phyloP scores from a whole-genome alignment of 768 basidiomycete species.

The Tricholoma hemisulphureum region DNA sequence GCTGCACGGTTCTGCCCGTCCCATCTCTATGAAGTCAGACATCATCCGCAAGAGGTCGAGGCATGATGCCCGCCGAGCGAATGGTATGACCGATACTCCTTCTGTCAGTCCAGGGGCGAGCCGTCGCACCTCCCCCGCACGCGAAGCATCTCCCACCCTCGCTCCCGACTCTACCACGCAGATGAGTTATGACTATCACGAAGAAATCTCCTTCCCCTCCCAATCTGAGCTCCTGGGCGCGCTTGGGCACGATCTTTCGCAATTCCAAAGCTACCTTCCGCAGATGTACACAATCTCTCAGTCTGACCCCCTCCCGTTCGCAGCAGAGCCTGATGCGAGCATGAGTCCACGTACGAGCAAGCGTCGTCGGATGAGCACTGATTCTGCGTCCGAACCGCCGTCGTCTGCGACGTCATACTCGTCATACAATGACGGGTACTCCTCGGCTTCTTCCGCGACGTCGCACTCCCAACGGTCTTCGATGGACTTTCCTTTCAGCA shows the following conservation, averaged over 20 bases:
- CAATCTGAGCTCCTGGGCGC: slow-evolving; percentile 56
- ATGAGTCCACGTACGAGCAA: slow-evolving; percentile 56
- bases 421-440: slow-evolving; percentile 61
- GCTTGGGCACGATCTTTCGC: slow-evolving; percentile 34
- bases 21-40: slow-evolving; percentile 90
- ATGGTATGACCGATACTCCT: slow-evolving; percentile 60
- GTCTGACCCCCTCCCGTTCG: slow-evolving; percentile 55
- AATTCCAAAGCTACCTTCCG: slow-evolving; percentile 39
- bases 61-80: slow-evolving; percentile 67
- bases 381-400: slow-evolving; percentile 50
- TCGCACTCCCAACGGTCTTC: slow-evolving; percentile 61
- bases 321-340: slow-evolving; percentile 42
- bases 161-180: slow-evolving; percentile 70
- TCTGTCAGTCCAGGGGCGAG: slow-evolving; percentile 75
- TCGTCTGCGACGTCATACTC: slow-evolving; percentile 65
- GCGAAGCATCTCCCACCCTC: slow-evolving; percentile 61
- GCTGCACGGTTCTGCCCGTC: slow-evolving; percentile 79
- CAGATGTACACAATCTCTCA: slow-evolving; percentile 45
- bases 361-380: slow-evolving; percentile 69
- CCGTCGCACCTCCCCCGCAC: slow-evolving; percentile 67
- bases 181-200: slow-evolving; percentile 47
- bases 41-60: slow-evolving; percentile 85
- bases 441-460: slow-evolving; percentile 53
- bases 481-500: slow-evolving; percentile 66
- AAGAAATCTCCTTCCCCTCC: slow-evolving; percentile 41